These are phyloP conservation scores for Pseudogymnoascus sp. DNA, from an alignment of 2,329 filamentous ascomycete genomes.

Conservation along the genomic window DNA sequence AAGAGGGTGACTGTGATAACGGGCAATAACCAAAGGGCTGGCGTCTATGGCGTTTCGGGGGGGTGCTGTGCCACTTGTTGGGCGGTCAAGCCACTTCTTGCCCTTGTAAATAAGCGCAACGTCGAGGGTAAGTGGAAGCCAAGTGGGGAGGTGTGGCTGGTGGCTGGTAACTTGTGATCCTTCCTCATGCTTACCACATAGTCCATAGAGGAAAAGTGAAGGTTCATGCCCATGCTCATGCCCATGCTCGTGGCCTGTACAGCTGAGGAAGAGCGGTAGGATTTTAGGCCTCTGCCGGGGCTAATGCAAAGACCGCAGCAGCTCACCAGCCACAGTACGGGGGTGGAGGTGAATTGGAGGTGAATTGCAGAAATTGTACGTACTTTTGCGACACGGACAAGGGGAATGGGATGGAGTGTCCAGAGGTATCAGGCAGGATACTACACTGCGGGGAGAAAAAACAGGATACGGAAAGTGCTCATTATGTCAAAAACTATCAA, in stretches of 20 bases:
- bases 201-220: not conserved
- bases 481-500: not conserved
- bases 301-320: not conserved
- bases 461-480: not conserved
- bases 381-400: not conserved
- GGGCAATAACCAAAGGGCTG: not conserved
- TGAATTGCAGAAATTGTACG: not conserved
- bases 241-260: not conserved
- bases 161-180: not conserved
- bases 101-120: slow-evolving; percentile 1
- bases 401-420: not conserved
- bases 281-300: slow-evolving; percentile 2
- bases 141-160: not conserved
- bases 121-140: not conserved
- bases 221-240: too few relatives aligned
- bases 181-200: not conserved
- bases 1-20: not conserved
- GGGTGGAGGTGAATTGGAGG: not conserved
- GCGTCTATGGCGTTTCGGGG: slow-evolving; percentile 6
- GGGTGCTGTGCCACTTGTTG: not conserved
- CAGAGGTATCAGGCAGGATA: not conserved
- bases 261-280: not conserved
- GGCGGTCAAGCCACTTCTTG: not conserved
- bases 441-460: not conserved
- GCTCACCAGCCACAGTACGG: not conserved